Percentiles rank a stretch among this genome's conserved stretches.
phyloP scores from a whole-genome alignment of 2,329 filamentous ascomycete genomes.

The Diaporthe destruens region DNA sequence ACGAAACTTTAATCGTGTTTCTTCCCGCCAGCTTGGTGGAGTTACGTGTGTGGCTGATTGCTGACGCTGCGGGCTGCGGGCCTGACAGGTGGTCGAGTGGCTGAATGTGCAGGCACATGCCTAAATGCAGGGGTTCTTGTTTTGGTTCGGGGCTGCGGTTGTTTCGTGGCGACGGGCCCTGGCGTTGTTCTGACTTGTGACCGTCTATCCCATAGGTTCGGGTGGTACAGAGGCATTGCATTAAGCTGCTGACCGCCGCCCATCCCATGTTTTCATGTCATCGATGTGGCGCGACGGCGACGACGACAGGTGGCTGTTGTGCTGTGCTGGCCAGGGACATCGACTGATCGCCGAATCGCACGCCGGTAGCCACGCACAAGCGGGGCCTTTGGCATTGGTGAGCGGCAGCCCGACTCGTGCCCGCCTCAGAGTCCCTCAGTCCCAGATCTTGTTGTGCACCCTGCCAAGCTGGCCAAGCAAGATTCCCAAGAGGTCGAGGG shows the following conservation, averaged over 20 bases:
- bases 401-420: slow-evolving; percentile 9
- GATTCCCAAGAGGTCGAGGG: slow-evolving; percentile 16
- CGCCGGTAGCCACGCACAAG: too few species aligned
- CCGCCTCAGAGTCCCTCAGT: too few species aligned
- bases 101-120: background rate
- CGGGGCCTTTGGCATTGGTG: too few species aligned
- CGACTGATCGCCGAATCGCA: background rate
- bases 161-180: background rate
- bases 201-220: too few species aligned
- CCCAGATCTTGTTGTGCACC: background rate
- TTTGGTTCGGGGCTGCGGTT: background rate
- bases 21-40: background rate
- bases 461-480: too few species aligned
- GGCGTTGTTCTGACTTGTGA: too few species aligned
- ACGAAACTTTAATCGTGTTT: background rate
- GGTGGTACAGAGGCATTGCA: too few species aligned
- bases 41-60: slow-evolving; percentile 14
- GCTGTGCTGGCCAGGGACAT: background rate
- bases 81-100: slow-evolving; percentile 29
- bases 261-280: background rate
- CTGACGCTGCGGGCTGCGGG: slow-evolving; percentile 31
- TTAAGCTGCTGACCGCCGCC: too few species aligned
- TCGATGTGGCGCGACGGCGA: background rate
- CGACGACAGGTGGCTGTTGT: background rate
- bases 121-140: slow-evolving; percentile 2